Evolutionary conservation across 2,329 filamentous ascomycete genomes (phyloP).

Genomic region (Hypomyces rosellus): DNA sequence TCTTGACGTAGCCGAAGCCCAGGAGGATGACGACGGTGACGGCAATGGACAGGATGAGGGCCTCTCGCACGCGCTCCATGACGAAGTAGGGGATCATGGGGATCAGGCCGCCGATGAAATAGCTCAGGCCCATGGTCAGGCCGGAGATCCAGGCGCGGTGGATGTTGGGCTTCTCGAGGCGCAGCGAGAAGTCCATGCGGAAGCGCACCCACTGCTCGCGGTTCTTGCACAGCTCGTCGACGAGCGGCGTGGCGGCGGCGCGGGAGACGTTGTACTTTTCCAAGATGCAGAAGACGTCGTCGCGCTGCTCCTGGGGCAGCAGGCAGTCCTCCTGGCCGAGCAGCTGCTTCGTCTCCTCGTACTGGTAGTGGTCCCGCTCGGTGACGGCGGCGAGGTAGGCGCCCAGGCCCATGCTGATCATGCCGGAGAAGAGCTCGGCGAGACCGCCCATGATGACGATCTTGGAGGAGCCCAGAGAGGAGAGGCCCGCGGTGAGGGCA

Average conservation of each 20-base stretch:
- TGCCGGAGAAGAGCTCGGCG: slow-evolving; percentile 68
- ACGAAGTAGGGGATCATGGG: slow-evolving; percentile 66
- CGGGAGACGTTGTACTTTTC: slow-evolving; percentile 43
- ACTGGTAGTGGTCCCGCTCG: slow-evolving; percentile 45
- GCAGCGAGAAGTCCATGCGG: slow-evolving; percentile 54
- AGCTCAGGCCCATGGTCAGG: slow-evolving; percentile 60
- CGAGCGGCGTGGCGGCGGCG: slow-evolving; percentile 37
- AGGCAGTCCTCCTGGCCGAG: slow-evolving; percentile 33
- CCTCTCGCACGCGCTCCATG: slow-evolving; percentile 37
- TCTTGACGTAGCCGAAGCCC: slow-evolving; percentile 60
- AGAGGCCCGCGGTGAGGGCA: slow-evolving; percentile 68
- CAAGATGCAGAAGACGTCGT: slow-evolving; percentile 44
- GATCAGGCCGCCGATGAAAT: slow-evolving; percentile 65
- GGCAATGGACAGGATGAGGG: slow-evolving; percentile 52
- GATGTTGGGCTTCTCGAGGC: slow-evolving; percentile 38
- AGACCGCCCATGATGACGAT: slow-evolving; percentile 67
- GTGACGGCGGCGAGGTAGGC: slow-evolving; percentile 63
- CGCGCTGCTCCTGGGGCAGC: slow-evolving; percentile 38
- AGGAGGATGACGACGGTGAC: slow-evolving; percentile 57
- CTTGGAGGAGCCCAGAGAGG: slow-evolving; percentile 56
- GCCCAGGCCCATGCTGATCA: slow-evolving; percentile 72
- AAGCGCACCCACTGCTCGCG: slow-evolving; percentile 47
- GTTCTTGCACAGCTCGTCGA: slow-evolving; percentile 43
- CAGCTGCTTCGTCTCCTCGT: slow-evolving; percentile 41
- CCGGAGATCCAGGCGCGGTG: slow-evolving; percentile 49